Evolutionary conservation across 768 basidiomycete species (phyloP).

Genomic region (Melanogaster broomeanus): DNA sequence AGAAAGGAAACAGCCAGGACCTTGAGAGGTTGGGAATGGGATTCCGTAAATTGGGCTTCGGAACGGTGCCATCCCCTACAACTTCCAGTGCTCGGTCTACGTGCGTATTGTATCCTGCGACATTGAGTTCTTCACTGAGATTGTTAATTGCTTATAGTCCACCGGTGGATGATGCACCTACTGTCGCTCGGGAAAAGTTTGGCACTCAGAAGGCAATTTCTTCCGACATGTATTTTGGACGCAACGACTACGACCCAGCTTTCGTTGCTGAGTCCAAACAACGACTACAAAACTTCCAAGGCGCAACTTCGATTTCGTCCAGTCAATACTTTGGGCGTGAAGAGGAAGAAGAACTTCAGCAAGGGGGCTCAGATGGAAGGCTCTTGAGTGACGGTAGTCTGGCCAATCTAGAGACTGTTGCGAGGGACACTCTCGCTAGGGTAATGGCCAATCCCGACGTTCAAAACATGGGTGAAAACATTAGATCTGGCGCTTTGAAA

Average conservation of each 20-base stretch:
- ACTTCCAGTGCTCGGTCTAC: constrained; percentile 47
- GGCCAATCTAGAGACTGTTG: constrained; percentile 61
- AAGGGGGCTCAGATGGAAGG: constrained; percentile 54
- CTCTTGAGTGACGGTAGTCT: constrained; percentile 49
- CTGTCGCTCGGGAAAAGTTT: constrained; percentile 87
- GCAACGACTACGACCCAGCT: constrained; percentile 81
- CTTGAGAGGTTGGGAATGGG: constrained; percentile 64
- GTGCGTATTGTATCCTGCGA: constrained; percentile 19
- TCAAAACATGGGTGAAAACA: constrained; percentile 78
- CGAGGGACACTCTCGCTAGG: constrained; percentile 72
- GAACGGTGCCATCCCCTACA: constrained; percentile 69
- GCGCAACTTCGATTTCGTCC: constrained; percentile 91
- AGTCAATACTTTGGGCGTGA: constrained; percentile 97
- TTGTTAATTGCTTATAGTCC: constrained; percentile 18
- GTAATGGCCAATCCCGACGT: constrained; percentile 86
- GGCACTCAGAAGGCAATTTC: constrained; percentile 94
- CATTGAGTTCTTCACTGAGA: background rate
- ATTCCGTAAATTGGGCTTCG: constrained; percentile 82
- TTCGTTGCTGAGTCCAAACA: constrained; percentile 74
- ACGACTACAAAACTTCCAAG: constrained; percentile 83
- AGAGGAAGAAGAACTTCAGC: constrained; percentile 56
- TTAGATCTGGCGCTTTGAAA: constrained; percentile 81
- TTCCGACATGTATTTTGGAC: constrained; percentile 96
- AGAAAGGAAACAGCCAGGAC: constrained; percentile 48
- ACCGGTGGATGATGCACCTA: constrained; percentile 59